Base-by-base conservation (phyloP, 306 rosid species). In the Adenanthera pavonina region DNA sequence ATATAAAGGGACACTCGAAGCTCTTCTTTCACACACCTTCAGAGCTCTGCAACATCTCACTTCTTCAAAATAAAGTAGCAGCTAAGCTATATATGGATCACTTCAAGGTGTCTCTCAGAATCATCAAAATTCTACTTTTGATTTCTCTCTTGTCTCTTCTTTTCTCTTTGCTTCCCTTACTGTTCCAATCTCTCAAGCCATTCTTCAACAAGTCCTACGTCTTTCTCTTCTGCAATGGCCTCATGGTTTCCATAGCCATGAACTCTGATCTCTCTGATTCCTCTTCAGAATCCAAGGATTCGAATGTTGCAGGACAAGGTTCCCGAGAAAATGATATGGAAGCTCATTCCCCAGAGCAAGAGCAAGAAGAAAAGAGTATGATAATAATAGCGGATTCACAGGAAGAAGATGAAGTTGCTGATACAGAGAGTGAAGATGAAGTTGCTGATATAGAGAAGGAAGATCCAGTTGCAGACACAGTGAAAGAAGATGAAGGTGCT, bases 171-270 rank as follows among this genome's bases (percentile, higher is more conserved):
- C 40, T 83, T 60, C 86, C 88, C n/a, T 75, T 85, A 0, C 83
- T 86, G 9, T 36, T 81, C 71, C 81, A 83, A 0, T 81, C 59
- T 73, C 80, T 88, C 20, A 66, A 77, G 49, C 49, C 49, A 8
- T 46, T 46, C 12, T 8, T 85, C 41, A 88, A 65, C 62, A 94
- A 92, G 79, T 87, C 78, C 80, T 86, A 81, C 86, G 81, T 90
- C 83, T 94, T 94, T 81, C 87, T 91, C 65, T 73, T 94, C 53
- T 89, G 91, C 80, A 94, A 94, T 80, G 89, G 92, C 30, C 88
- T 94, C 34, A 65, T 94, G 3, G 86, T 41, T 57, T 78, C 84
- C 20, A 81, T 92, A 49, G 86, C 83, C 68, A 82, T 81, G 38
- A 88, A 62, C 75, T 92, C 92, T 53, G 87, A 81, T 49, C 84